A percentile compares a stretch with the other conserved stretches of the same genome.
Conservation (phyloP, 768 basidiomycete species). For the Botryobasidium botryosum region DNA sequence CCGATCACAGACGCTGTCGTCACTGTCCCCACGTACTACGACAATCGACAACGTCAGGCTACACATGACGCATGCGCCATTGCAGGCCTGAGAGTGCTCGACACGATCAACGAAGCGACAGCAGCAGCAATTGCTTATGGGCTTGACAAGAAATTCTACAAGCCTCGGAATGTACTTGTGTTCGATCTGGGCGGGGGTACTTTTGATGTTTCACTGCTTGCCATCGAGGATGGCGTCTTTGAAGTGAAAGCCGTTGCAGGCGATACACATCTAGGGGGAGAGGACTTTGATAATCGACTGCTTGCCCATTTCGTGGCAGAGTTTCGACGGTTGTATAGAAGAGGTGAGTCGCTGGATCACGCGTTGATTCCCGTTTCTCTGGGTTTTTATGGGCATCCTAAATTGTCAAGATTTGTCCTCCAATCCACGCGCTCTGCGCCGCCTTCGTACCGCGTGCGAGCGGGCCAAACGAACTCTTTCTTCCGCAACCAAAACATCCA, state of each 20-base stretch:
- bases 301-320: constrained; percentile 33
- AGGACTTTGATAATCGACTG: constrained; percentile 35
- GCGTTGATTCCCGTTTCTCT: not conserved
- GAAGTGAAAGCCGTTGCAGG: constrained; percentile 33
- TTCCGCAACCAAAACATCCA: constrained; percentile 33
- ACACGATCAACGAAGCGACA: constrained; percentile 40
- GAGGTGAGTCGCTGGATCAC: constrained; percentile 12
- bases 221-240: constrained; percentile 34
- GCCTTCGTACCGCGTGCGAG: constrained; percentile 32
- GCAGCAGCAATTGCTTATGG: constrained; percentile 57
- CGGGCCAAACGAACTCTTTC: constrained; percentile 35
- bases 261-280: constrained; percentile 34
- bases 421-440: constrained; percentile 30
- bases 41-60: constrained; percentile 33
- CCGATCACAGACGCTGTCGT: constrained; percentile 30
- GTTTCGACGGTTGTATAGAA: constrained; percentile 37
- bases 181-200: constrained; percentile 35
- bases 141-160: constrained; percentile 38
- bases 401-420: constrained; percentile 20
- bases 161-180: constrained; percentile 33
- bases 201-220: constrained; percentile 32
- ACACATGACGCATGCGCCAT: constrained; percentile 34
- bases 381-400: not conserved
- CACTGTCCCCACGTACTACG: constrained; percentile 36
- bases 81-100: constrained; percentile 30